Evolutionary conservation across 495 filamentous ascomycete genomes (phyloP), one percentile per base, ranked within the genome.

Genomic region (Talaromyces adpressus): DNA sequence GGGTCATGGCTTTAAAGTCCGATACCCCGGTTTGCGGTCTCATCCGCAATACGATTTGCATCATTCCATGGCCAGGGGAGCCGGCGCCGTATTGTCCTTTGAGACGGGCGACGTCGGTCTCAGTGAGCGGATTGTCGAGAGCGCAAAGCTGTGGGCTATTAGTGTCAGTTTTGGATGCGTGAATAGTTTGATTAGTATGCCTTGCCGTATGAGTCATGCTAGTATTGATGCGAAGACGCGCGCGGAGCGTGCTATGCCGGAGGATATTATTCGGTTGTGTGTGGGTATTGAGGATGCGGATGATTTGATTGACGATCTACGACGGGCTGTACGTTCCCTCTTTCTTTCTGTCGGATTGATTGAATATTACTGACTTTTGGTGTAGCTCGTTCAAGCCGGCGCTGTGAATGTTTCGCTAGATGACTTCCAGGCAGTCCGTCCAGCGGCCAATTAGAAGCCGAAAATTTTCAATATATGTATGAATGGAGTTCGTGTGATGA

Each of bases 121-220:
- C 54, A 92, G 88, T 47, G 92, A 97, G 80, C 85, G 92, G 8
- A 96, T 98, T 70, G 94, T 98, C 2, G 95, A 97, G 78, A 88
- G 88, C 39, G 91, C 94, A 4, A 84, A 90, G 66, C 77, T 98
- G 27, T 98, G 92, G 89, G 92, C 89, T 20, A 98, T 98, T 66
- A 92, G 89, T 65, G 94, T 98, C 60, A 94, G 90, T 67, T 98
- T 98, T 72, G 94, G 94, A 39, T 97, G 95, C 75, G 95, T 98
- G 52, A 98, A 98, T 76, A 94, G 90, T 77, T 74, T 98, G 75
- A 98, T 98, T 75, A 96, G 92, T 76, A 96, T 98, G 94, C 94
- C 94, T 11, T 98, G 94, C 70, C 91, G 90, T 64, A 98, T 98
- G 94, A 98, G 95, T 75, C 94, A 98, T 79, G 94, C 94, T 22